Evolutionary conservation across 2,329 filamentous ascomycete genomes (phyloP).

Genomic region (Colletotrichum sansevieriae): DNA sequence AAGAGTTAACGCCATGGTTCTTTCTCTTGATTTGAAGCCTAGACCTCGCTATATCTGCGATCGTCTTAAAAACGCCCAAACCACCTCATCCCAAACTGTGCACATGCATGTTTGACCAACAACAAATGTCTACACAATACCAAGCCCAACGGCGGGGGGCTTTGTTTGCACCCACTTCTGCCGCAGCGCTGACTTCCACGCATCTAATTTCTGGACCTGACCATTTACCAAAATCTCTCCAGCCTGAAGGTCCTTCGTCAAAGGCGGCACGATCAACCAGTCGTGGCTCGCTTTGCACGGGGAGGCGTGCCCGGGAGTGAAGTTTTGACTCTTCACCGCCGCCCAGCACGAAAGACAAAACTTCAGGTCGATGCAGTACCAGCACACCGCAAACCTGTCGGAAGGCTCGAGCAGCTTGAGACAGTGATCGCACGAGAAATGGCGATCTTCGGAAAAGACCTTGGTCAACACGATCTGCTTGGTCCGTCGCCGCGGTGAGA

Average conservation of each 20-base stretch:
- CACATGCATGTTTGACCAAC: background rate
- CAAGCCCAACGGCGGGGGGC: constrained; percentile 16
- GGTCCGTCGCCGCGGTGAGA: constrained; percentile 33
- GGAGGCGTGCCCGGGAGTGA: constrained; percentile 44
- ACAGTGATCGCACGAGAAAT: constrained; percentile 52
- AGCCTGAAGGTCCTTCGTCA: constrained; percentile 51
- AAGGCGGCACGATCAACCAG: constrained; percentile 55
- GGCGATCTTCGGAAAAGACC: constrained; percentile 38
- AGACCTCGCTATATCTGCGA: too few relatives aligned
- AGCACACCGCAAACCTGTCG: constrained; percentile 53
- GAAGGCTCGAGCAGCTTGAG: constrained; percentile 50
- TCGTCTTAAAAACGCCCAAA: too few relatives aligned
- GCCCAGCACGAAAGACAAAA: constrained; percentile 54
- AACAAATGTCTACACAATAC: constrained; percentile 1
- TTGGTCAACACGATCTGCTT: constrained; percentile 45
- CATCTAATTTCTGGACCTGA: constrained; percentile 49
- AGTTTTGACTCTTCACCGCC: constrained; percentile 47
- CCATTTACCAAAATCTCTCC: constrained; percentile 56
- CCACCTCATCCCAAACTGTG: too few relatives aligned
- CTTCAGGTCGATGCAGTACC: constrained; percentile 53
- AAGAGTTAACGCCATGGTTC: too few relatives aligned
- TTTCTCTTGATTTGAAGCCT: too few relatives aligned
- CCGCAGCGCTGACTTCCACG: constrained; percentile 53
- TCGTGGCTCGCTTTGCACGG: constrained; percentile 50
- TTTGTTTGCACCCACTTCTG: constrained; percentile 42